Base-by-base conservation (phyloP, 192 early-diverging fungal genomes). In the Thamnidium elegans region DNA sequence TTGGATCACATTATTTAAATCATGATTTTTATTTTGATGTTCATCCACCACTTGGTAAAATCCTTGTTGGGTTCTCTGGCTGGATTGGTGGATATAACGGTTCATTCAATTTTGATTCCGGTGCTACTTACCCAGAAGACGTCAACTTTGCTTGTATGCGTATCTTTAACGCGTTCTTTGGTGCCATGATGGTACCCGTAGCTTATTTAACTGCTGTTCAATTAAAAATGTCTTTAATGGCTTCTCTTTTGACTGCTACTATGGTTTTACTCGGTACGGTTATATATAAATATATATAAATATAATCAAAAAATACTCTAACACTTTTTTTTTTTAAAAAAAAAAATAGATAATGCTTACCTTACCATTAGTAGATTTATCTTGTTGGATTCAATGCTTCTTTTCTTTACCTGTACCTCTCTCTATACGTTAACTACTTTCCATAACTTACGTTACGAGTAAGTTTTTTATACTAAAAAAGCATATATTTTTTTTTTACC, bases 31-130 rank as follows among this genome's bases (percentile, higher is more conserved):
- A 96, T 72, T 93, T 93, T 68, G 97, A 99, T 78, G 96, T 99
- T 2, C 97, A 99, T 75, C 97, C 97, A 21, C 96, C 97, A 11
- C 80, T 97, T 63, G 96, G 96, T 51, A 99, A 99, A 81, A 97
- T 98, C 83, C 79, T 99, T 19, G 86, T 95, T 17, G 95, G 88
- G 3, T 73, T 96, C 32, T 84, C 94, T 5, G 97, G 92, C 50
- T 66, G 87, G 3, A 59, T 99, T 23, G 90, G 86, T n/a, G 90
- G 94, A 0, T 97, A 90, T 70, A 84, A 97, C 74, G 96, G 95
- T 6, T 73, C 78, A 3, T 98, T 95, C 65, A 79, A 79, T 4
- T 99, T 98, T 68, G 86, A 88, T 21, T 93, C 92, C 10, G 90
- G 90, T 10, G 69, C 76, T 0, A 56, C 62, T 23, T 98, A 95